Evolutionary conservation across 2,329 filamentous ascomycete species (phyloP).

Genomic region (Penicillium sp.): DNA sequence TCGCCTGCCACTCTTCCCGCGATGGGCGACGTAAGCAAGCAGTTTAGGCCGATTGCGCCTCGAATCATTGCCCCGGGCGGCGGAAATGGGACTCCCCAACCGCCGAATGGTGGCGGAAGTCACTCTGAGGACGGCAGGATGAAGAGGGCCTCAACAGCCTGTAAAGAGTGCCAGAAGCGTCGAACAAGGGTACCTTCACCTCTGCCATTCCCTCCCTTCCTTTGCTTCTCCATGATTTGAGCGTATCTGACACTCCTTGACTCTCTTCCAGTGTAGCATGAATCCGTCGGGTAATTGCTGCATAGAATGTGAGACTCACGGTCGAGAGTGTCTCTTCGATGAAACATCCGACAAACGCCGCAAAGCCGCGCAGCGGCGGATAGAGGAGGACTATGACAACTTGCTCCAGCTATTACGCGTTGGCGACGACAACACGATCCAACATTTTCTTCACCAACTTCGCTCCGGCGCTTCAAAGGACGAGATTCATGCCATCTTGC

Average conservation of each 20-base stretch:
- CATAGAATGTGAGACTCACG: conserved; percentile 32
- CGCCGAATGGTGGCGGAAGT: conserved; percentile 10
- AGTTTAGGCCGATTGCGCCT: conserved; percentile 32
- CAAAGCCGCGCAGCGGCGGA: conserved; percentile 29
- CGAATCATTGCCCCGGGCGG: conserved; percentile 17
- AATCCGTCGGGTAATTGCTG: conserved; percentile 21
- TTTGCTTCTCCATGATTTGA: not conserved
- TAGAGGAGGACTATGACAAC: conserved; percentile 28
- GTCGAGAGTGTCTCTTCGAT: conserved; percentile 33
- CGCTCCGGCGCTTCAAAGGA: conserved; percentile 20
- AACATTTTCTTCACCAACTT: conserved; percentile 26
- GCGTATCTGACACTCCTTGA: conserved; percentile 10
- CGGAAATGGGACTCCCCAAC: conserved; percentile 11
- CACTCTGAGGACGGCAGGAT: conserved; percentile 29
- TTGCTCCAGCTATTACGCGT: conserved; percentile 25
- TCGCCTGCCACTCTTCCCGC: not conserved
- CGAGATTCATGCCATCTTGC: conserved; percentile 12
- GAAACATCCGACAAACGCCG: conserved; percentile 35
- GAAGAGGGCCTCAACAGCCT: conserved; percentile 36
- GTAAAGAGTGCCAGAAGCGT: conserved; percentile 35
- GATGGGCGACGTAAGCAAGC: conserved; percentile 29
- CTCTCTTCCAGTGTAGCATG: conserved; percentile 26
- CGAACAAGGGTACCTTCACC: conserved; percentile 33
- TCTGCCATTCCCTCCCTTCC: not conserved
- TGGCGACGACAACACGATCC: conserved; percentile 16